These are phyloP conservation scores for Metschnikowia cubensis DNA, from an alignment of 805 yeast species.

Conservation along the genomic window DNA sequence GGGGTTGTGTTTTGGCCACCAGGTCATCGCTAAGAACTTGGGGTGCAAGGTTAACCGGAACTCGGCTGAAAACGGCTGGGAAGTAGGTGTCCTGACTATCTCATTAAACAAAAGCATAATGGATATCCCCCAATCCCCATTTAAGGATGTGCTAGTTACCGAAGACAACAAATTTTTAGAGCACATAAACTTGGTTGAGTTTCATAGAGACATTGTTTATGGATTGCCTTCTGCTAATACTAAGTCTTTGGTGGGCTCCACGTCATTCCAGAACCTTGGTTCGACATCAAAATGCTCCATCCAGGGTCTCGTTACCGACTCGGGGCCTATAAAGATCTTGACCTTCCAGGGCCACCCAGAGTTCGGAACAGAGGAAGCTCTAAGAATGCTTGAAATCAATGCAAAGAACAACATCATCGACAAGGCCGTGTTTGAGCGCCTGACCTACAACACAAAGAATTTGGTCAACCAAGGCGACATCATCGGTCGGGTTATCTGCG, in stretches of 20 bases:
- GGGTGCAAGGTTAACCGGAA: conserved; percentile 59
- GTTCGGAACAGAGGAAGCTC: conserved; percentile 41
- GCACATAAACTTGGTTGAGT: conserved; percentile 34
- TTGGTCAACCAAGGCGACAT: conserved; percentile 39
- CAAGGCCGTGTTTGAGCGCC: conserved; percentile 24
- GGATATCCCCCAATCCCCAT: conserved; percentile 24
- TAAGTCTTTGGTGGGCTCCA: conserved; percentile 14
- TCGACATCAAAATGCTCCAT: conserved; percentile 49
- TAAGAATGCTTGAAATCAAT: conserved; percentile 23
- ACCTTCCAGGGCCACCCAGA: conserved; percentile 93
- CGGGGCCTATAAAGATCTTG: conserved; percentile 47
- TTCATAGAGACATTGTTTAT: conserved; percentile 39
- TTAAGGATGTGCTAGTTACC: conserved; percentile 30
- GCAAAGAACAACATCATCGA: conserved; percentile 20
- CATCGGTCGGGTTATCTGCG: conserved; percentile 33
- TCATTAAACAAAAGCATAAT: conserved; percentile 40
- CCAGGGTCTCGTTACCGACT: conserved; percentile 58
- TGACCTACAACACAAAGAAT: conserved; percentile 26
- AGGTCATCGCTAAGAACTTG: conserved; percentile 61
- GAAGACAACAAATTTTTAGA: conserved; percentile 52
- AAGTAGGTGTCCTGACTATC: conserved; percentile 57
- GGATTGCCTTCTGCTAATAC: conserved; percentile 35
- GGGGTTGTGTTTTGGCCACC: conserved; percentile 90
- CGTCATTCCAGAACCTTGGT: conserved; percentile 43
- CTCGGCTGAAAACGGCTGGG: conserved; percentile 58